Percentiles rank a stretch among this genome's conserved stretches.
phyloP scores from a whole-genome alignment of 208 protist genomes.

The Leishmania major region DNA sequence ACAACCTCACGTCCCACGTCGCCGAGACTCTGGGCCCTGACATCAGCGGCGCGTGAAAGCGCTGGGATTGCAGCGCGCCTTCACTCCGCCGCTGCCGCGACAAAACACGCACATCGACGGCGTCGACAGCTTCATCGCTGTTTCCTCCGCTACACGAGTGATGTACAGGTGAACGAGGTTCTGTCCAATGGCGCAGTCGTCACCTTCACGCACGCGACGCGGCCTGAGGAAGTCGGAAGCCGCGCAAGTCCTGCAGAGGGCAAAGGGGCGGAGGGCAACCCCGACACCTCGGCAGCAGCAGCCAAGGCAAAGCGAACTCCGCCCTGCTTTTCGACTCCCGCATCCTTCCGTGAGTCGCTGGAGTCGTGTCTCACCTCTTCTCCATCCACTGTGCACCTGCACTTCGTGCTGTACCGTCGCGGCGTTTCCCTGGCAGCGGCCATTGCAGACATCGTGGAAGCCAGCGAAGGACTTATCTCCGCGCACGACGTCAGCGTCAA shows the following conservation, averaged over 20 bases:
- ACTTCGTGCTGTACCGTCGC: slow-evolving; percentile 73
- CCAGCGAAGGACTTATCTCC: slow-evolving; percentile 30
- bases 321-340: background rate
- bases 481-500: slow-evolving; percentile 10
- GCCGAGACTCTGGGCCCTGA: slow-evolving; percentile 18
- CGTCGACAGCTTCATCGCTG: slow-evolving; percentile 21
- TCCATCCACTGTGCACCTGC: slow-evolving; percentile 37
- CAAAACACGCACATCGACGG: slow-evolving; percentile 6
- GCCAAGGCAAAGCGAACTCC: background rate
- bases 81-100: slow-evolving; percentile 2
- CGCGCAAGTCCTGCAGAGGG: background rate
- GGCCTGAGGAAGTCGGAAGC: slow-evolving; percentile 25
- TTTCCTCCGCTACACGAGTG: slow-evolving; percentile 40
- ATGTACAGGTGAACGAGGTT: slow-evolving; percentile 76
- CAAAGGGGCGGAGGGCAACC: background rate
- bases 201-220: slow-evolving; percentile 57
- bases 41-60: slow-evolving; percentile 16
- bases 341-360: slow-evolving; percentile 19
- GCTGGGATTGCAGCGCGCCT: slow-evolving; percentile 24
- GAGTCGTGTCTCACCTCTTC: slow-evolving; percentile 9
- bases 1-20: background rate
- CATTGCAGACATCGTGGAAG: slow-evolving; percentile 34
- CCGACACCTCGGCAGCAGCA: background rate
- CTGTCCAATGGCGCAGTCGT: slow-evolving; percentile 67
- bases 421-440: slow-evolving; percentile 40